Evolutionary conservation across 1,284 basidiomycete genomes (phyloP), one percentile per base, ranked within the genome.

Genomic region (Gastroboletus turbinatus): DNA sequence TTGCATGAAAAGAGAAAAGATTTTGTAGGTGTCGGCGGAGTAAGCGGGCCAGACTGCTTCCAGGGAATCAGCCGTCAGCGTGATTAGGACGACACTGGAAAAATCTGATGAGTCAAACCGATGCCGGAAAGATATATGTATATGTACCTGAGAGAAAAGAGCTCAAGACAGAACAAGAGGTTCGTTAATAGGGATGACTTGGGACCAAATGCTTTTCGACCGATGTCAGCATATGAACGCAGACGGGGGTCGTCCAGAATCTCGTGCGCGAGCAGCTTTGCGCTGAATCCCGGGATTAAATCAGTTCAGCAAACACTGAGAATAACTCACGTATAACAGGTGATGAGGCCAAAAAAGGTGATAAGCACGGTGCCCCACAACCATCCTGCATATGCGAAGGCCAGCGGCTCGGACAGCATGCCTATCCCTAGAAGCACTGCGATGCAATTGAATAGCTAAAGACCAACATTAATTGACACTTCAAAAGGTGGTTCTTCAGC

Each of bases 381-480:
- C 94, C 94, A 96, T 7, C 94, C 94, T 1, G 92, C 86, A 64
- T 90, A 92, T 2, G 90, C 84, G 67, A 94, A 94, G 0, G 93
- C 93, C 19, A 95, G 78, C 0, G 94, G 92, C 70, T 95, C 89
- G 3, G 92, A 94, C 2, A 96, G 80, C 78, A 97, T 88, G 3
- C 94, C 94, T 60, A 96, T 90, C 6, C 94, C 94, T 9, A 95
- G 78, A 11, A 96, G 76, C 27, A 94, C 90, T 10, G 92, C 93
- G 46, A 89, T 90, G 9, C 90, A 87, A 66, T 96, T 96, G 76
- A 96, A 96, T n/a, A 96, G 75, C 90, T 93, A 60, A 19, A 38
- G 13, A 30, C 42, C 25, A 53, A 43, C 8, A 35, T 55, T 32
- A 44, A 59, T 57, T 23, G 50, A 19, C 30, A 44, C 40, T 44